Conservation (phyloP, 2,329 filamentous ascomycete genomes). For the Xylaria arbuscula region DNA sequence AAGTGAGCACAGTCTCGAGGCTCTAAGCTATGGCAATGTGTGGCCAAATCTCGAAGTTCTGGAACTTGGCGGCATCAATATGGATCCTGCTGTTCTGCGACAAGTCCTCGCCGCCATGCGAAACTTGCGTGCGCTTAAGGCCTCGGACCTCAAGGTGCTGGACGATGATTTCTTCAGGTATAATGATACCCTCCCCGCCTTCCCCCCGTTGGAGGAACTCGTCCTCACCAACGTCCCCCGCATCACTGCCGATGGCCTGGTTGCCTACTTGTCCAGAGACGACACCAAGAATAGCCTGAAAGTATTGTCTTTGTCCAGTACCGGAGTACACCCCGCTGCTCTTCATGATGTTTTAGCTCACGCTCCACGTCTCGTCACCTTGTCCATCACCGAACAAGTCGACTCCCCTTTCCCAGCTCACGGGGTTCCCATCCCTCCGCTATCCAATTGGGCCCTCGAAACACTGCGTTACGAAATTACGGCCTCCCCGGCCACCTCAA, state of each 20-base stretch:
- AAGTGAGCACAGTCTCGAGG: constrained; percentile 80
- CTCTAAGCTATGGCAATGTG: constrained; percentile 70
- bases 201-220: constrained; percentile 80
- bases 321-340: constrained; percentile 72
- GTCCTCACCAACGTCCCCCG: constrained; percentile 77
- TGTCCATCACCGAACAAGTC: constrained; percentile 65
- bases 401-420: constrained; percentile 62
- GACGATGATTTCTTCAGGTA: constrained; percentile 80
- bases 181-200: constrained; percentile 73
- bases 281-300: constrained; percentile 70
- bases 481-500: constrained; percentile 65
- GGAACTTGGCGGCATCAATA: constrained; percentile 73
- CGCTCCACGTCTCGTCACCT: constrained; percentile 67
- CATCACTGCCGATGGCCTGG: constrained; percentile 77
- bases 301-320: constrained; percentile 76
- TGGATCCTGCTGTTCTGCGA: constrained; percentile 77
- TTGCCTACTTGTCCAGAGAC: constrained; percentile 71
- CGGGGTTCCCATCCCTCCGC: constrained; percentile 65
- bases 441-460: constrained; percentile 75
- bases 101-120: constrained; percentile 75
- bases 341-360: constrained; percentile 70
- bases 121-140: constrained; percentile 77
- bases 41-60: constrained; percentile 80
- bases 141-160: constrained; percentile 75
- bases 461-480: constrained; percentile 87